Percentiles rank a stretch among this genome's conserved stretches.
Evolutionary conservation across 805 yeast genomes (phyloP).

Genomic region (Wickerhamia fluorescens): DNA sequence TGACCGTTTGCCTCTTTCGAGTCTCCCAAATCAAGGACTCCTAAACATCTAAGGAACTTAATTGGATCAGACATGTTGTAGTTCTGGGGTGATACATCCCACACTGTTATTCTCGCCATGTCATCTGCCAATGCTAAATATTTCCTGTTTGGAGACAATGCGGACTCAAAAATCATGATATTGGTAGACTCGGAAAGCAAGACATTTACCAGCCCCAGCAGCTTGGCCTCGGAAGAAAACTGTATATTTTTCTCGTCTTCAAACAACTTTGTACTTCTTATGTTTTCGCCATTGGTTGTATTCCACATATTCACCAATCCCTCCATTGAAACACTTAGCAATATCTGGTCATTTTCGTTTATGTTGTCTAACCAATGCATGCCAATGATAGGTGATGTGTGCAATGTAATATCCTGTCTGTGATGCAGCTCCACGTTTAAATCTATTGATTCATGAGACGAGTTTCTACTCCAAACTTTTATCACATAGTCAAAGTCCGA

Average conservation of each 20-base stretch:
- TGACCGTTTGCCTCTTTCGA: conserved; percentile 4
- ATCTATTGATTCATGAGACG: conserved; percentile 42
- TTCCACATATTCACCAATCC: conserved; percentile 69
- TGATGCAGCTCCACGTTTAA: conserved; percentile 13
- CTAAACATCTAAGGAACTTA: conserved; percentile 21
- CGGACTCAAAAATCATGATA: conserved; percentile 47
- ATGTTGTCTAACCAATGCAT: conserved; percentile 45
- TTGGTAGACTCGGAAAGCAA: conserved; percentile 30
- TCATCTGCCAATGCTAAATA: conserved; percentile 60
- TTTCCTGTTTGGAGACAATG: conserved; percentile 42
- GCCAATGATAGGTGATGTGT: conserved; percentile 50
- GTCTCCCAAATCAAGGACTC: conserved; percentile 12
- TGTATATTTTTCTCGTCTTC: conserved; percentile 16
- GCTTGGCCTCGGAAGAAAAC: conserved; percentile 12
- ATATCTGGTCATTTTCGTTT: conserved; percentile 15
- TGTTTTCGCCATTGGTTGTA: conserved; percentile 32
- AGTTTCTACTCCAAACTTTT: conserved; percentile 68
- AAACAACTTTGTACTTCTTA: conserved; percentile 28
- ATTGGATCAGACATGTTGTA: conserved; percentile 6
- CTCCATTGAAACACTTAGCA: conserved; percentile 59
- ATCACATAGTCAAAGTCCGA: conserved; percentile 66
- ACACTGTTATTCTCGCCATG: conserved; percentile 51
- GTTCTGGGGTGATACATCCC: conserved; percentile 29
- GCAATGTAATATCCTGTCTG: conserved; percentile 18
- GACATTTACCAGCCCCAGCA: no score